Conservation (phyloP, 768 basidiomycete genomes). For the Xerocomus potaroensis region DNA sequence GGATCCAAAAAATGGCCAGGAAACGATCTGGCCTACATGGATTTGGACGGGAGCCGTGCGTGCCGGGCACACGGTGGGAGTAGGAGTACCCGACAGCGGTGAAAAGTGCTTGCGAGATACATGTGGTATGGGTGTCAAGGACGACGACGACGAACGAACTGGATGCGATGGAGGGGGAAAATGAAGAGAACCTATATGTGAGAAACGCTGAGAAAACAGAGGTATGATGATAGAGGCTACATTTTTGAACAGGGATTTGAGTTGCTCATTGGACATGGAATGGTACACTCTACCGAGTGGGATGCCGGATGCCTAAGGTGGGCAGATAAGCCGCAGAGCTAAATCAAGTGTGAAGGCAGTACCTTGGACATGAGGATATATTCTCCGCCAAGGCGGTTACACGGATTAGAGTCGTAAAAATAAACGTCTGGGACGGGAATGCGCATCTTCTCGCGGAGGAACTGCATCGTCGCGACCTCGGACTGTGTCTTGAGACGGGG, state of each 20-base stretch:
- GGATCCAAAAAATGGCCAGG: constrained; percentile 89
- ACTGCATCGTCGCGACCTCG: constrained; percentile 83
- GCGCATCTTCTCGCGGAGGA: constrained; percentile 62
- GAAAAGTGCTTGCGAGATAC: constrained; percentile 14
- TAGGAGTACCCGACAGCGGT: constrained; percentile 12
- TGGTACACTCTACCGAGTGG: constrained; percentile 70
- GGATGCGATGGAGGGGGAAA: constrained; percentile 21
- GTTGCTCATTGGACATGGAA: constrained; percentile 58
- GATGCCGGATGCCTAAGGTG: constrained; percentile 61
- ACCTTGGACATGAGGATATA: constrained; percentile 88
- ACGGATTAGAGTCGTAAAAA: constrained; percentile 78
- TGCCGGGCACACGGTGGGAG: background rate
- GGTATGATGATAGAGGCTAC: constrained; percentile 66
- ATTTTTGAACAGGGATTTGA: constrained; percentile 62
- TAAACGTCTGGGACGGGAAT: constrained; percentile 76
- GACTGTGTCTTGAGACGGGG: constrained; percentile 83
- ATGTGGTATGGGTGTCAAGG: constrained; percentile 25
- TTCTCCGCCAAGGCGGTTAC: constrained; percentile 80
- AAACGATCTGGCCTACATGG: constrained; percentile 77
- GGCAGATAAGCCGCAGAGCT: constrained; percentile 22
- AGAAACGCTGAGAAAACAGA: constrained; percentile 73
- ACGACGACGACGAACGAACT: constrained; percentile 15
- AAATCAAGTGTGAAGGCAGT: no score
- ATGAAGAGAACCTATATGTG: constrained; percentile 72
- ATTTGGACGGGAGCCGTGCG: constrained; percentile 22